Base-by-base conservation (phyloP, 169 alveolate genomes). In the Cryptosporidium bovis region DNA sequence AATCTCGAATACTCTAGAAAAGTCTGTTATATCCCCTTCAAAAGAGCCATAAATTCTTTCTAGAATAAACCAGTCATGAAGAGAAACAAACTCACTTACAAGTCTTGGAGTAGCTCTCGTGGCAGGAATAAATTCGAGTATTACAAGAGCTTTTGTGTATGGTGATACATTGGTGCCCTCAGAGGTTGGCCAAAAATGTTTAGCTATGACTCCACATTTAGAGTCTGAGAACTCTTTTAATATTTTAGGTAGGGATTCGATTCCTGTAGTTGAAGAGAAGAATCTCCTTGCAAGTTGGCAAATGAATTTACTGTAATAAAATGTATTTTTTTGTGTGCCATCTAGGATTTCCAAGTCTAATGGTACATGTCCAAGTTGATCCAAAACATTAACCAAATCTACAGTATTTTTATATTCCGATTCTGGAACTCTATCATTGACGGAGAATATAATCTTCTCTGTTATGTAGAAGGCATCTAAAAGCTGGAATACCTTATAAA, bases 401-500 rank as follows among this genome's bases (percentile, higher is more conserved):
- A 1, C 10, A 1, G 31, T 16, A 55, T 69, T 20, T n/a, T 3
- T 18, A 27, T 69, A 69, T 3, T 18, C 68, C 31, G 3, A 5
- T 2, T 20, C n/a, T 1, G 40, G 58, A 2, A n/a, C 33, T 31
- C 44, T 50, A 3, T 27, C 24, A 15, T 69, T 44, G 3, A 4
- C 15, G 7, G 46, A 69, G 16, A 69, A 55, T 1, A 56, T 2
- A 2, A 15, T 3, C 13, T 34, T 56, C 44, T 69, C 83, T 3
- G 31, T 1, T 13, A 29, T 24, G 51, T 53, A 56, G 56, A 69
- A 69, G 10, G 83, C 50, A 33, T 69, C 68, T 34, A 69, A 4
- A 12, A 69, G 33, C 36, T 55, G 83, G 20, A 36, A 69, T 16
- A 40, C 67, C 24, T 55, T 56, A 24, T 69, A 33, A 46, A 69